Evolutionary conservation across 441 rosid genomes (phyloP).

Genomic region (Rhodomyrtus psidioides): DNA sequence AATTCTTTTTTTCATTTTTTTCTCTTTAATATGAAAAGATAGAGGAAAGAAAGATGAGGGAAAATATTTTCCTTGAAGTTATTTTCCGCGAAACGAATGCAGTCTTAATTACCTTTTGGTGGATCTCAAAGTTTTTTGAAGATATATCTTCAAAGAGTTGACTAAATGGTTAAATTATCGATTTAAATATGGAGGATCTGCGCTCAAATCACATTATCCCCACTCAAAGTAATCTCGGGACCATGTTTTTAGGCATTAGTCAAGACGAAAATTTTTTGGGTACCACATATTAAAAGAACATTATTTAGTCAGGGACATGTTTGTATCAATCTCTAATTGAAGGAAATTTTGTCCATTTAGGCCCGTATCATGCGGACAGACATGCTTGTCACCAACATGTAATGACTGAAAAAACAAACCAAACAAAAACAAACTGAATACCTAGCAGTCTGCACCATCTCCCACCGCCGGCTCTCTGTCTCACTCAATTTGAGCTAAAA

Average conservation of each 20-base stretch:
- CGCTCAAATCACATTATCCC: not conserved
- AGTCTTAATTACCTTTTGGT: not conserved
- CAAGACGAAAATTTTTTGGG: not conserved
- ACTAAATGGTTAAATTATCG: not conserved
- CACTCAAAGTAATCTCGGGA: not conserved
- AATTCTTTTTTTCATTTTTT: no score
- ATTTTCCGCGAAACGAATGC: no score
- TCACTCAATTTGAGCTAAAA: not conserved
- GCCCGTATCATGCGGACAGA: not conserved
- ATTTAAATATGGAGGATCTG: not conserved
- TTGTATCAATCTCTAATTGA: not conserved
- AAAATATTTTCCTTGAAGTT: no score
- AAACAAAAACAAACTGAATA: no score
- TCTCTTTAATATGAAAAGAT: no score
- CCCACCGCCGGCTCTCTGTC: not conserved
- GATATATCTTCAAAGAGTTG: not conserved
- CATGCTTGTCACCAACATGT: not conserved
- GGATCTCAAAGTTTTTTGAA: not conserved
- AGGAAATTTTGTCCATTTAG: not conserved
- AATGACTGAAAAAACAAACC: no score
- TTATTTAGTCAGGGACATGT: not conserved
- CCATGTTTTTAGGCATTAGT: not conserved
- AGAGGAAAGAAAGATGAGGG: no score
- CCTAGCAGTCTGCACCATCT: no score
- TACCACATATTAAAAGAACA: not conserved